Evolutionary conservation across 2,329 filamentous ascomycete genomes (phyloP).

Genomic region (Alternaria sp.): DNA sequence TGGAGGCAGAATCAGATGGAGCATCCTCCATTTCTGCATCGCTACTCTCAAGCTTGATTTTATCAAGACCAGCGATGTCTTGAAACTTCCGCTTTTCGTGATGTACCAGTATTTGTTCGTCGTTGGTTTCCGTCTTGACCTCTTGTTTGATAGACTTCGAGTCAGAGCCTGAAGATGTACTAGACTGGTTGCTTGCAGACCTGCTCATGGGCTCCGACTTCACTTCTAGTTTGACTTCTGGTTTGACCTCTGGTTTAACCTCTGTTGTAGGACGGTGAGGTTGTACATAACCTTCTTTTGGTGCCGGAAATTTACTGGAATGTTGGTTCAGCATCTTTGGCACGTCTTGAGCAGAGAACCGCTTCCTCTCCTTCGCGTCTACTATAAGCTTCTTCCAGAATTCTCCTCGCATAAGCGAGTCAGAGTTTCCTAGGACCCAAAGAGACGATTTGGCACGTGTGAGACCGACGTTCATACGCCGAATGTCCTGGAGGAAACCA

Average conservation of each 20-base stretch:
- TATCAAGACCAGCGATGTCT: constrained; percentile 75
- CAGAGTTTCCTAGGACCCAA: constrained; percentile 94
- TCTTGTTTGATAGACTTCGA: constrained; percentile 26
- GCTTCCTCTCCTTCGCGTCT: constrained; percentile 76
- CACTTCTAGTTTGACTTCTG: constrained; percentile 27
- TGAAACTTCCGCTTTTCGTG: constrained; percentile 82
- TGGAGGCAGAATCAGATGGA: constrained; percentile 34
- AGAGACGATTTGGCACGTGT: constrained; percentile 96
- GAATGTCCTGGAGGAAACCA: constrained; percentile 97
- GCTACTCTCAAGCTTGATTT: constrained; percentile 32
- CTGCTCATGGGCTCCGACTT: constrained; percentile 38
- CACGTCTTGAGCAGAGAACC: constrained; percentile 78
- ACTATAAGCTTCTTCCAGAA: constrained; percentile 90
- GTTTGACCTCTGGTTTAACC: constrained; percentile 33
- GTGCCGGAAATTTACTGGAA: constrained; percentile 54
- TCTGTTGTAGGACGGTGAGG: constrained; percentile 32
- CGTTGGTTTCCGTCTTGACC: constrained; percentile 33
- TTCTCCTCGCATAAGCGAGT: constrained; percentile 83
- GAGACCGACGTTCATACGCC: constrained; percentile 98
- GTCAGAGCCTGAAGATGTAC: constrained; percentile 18
- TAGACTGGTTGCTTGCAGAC: constrained; percentile 31
- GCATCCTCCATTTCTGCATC: constrained; percentile 46
- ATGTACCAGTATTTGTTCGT: constrained; percentile 72
- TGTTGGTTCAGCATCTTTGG: constrained; percentile 63
- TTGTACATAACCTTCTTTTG: constrained; percentile 35